Evolutionary conservation across 2,329 filamentous ascomycete genomes (phyloP).

Genomic region (Domatiomyces catenatus): DNA sequence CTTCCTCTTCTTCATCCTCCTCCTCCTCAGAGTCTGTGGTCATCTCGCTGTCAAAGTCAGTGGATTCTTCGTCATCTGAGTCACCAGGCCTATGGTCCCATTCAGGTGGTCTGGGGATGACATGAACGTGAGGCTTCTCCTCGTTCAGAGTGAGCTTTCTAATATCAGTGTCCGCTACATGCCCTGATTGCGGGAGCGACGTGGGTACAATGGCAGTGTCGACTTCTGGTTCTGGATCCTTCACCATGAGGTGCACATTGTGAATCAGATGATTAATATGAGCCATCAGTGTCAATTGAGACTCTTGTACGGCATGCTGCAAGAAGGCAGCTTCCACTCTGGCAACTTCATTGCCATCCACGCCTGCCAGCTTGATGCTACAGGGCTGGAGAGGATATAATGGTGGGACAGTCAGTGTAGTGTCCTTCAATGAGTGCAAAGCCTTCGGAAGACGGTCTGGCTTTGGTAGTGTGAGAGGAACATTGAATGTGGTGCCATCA

Average conservation of each 20-base stretch:
- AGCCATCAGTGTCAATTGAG: constrained; percentile 50
- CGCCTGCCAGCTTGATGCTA: constrained; percentile 49
- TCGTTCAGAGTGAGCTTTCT: constrained; percentile 1
- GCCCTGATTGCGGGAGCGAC: background rate
- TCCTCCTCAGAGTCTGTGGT: constrained; percentile 21
- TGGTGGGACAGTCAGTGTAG: constrained; percentile 54
- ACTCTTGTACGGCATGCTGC: constrained; percentile 40
- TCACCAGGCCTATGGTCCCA: constrained; percentile 39
- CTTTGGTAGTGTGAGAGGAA: constrained; percentile 54
- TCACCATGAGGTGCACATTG: constrained; percentile 53
- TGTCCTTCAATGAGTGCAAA: constrained; percentile 46
- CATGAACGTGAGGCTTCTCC: constrained; percentile 50
- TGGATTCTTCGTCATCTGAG: constrained; percentile 21
- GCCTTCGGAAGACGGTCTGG: constrained; percentile 44
- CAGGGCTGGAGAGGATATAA: constrained; percentile 58
- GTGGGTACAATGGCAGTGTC: background rate
- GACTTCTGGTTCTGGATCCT: constrained; percentile 29
- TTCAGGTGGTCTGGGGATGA: constrained; percentile 63
- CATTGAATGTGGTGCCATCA: constrained; percentile 54
- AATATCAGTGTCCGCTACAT: constrained; percentile 1
- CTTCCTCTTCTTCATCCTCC: constrained; percentile 19
- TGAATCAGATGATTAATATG: constrained; percentile 61
- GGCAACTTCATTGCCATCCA: constrained; percentile 44
- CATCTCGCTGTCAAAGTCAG: constrained; percentile 27
- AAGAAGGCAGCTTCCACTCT: constrained; percentile 51